Conservation (phyloP, 2,329 filamentous ascomycete species). For the Bimuria novae-zelandiae region DNA sequence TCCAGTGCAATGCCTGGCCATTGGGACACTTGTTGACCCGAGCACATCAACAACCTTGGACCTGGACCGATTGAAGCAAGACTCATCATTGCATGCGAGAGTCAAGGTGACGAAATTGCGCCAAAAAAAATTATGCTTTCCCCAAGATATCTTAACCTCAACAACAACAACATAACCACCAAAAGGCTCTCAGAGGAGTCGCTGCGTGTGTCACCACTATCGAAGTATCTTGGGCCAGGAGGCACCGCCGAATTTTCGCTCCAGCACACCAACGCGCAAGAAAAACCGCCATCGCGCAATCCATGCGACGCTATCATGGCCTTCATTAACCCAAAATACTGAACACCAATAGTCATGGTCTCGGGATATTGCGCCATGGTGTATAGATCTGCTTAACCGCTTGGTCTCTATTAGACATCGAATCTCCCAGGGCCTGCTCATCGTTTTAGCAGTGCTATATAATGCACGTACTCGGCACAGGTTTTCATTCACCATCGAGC, state of each 20-base stretch:
- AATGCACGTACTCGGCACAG: not conserved
- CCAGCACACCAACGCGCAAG: not conserved
- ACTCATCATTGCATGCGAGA: not conserved
- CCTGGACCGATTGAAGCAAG: not conserved
- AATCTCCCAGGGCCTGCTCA: constrained; percentile 8
- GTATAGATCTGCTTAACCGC: constrained; percentile 1
- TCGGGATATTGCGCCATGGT: not conserved
- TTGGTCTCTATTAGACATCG: constrained; percentile 1
- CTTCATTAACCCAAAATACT: not conserved
- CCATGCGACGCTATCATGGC: not conserved
- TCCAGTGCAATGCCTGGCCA: not conserved
- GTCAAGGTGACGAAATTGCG: constrained; percentile 1
- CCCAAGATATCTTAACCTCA: not conserved
- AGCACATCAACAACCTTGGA: constrained; percentile 3
- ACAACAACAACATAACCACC: not conserved
- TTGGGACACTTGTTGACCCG: not conserved
- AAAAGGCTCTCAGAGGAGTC: not conserved
- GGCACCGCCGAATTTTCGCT: not conserved
- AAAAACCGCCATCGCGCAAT: not conserved
- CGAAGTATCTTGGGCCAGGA: not conserved
- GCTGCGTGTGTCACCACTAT: not conserved
- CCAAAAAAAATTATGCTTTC: not conserved
- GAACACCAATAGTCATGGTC: not conserved
- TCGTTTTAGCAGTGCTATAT: constrained; percentile 1
- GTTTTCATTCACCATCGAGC: constrained; percentile 18